Conservation (phyloP, 2,329 filamentous ascomycete species). For the Zymoseptoria tritici region DNA sequence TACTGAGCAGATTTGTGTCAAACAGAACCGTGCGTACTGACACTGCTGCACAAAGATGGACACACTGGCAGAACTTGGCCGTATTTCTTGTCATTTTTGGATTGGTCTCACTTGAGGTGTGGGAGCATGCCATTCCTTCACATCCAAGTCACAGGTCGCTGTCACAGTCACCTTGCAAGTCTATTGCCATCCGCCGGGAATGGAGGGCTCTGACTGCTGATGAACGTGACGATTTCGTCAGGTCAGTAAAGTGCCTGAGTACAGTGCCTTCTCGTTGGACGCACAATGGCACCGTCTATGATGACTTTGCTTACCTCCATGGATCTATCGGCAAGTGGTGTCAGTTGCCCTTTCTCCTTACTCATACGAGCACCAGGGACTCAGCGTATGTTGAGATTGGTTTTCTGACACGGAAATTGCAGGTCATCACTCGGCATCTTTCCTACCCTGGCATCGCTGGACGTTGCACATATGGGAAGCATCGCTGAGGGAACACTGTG, state of each 20-base stretch:
- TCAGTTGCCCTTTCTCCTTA: background rate
- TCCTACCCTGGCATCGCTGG: constrained; percentile 2
- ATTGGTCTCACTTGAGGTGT: too few relatives aligned
- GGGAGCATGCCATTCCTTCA: too few relatives aligned
- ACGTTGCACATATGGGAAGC: background rate
- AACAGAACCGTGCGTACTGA: too few relatives aligned
- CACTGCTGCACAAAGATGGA: too few relatives aligned
- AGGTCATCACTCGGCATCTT: constrained; percentile 1
- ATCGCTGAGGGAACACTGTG: background rate
- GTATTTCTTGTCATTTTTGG: too few relatives aligned
- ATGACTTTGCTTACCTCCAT: constrained; percentile 5
- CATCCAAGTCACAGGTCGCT: too few relatives aligned
- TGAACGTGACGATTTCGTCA: background rate
- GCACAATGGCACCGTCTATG: background rate
- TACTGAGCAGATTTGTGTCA: too few relatives aligned
- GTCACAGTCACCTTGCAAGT: too few relatives aligned
- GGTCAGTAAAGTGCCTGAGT: background rate
- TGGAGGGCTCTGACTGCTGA: background rate
- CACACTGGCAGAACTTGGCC: too few relatives aligned
- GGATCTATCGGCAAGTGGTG: background rate
- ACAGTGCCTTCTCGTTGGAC: background rate
- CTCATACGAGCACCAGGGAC: background rate
- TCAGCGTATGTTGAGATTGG: background rate
- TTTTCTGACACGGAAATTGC: background rate
- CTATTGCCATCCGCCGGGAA: background rate